Evolutionary conservation across 1,139 yeast species (phyloP).

Genomic region (Keqinozyma sinolaborantium): DNA sequence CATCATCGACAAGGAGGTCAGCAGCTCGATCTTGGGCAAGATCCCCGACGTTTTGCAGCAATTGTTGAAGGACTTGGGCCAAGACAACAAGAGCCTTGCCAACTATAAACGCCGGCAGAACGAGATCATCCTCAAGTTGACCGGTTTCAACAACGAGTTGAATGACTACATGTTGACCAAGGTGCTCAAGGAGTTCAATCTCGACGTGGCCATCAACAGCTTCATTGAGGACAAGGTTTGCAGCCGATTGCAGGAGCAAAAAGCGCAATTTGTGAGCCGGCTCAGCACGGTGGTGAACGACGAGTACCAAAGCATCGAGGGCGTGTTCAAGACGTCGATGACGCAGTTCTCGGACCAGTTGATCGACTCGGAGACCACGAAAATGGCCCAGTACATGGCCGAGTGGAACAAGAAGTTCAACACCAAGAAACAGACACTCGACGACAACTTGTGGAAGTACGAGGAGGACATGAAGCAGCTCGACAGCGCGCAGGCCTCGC

Average conservation of each 20-base stretch:
- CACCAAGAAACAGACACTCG: slow-evolving; percentile 3
- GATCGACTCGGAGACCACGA: slow-evolving; percentile 7
- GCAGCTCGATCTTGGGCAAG: slow-evolving; percentile 2
- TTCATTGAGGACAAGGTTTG: slow-evolving; percentile 7
- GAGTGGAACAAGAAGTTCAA: slow-evolving; percentile 9
- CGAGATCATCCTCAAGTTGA: slow-evolving; percentile 9
- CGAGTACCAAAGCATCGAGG: slow-evolving; percentile 7
- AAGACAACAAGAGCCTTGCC: slow-evolving; percentile 9
- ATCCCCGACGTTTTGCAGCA: slow-evolving; percentile 10
- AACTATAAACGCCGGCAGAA: slow-evolving; percentile 9
- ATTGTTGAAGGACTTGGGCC: slow-evolving; percentile 8
- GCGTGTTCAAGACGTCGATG: slow-evolving; percentile 10
- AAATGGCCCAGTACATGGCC: slow-evolving; percentile 7
- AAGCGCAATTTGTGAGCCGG: slow-evolving; percentile 4
- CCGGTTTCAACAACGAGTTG: slow-evolving; percentile 12
- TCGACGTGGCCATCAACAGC: slow-evolving; percentile 6
- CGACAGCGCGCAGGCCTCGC: slow-evolving; percentile 4
- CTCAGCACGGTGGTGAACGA: slow-evolving; percentile 3
- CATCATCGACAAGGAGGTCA: background rate
- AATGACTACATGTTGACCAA: slow-evolving; percentile 12
- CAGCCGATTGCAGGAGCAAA: slow-evolving; percentile 6
- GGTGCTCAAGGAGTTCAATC: slow-evolving; percentile 9
- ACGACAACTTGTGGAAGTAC: slow-evolving; percentile 4
- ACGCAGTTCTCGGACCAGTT: slow-evolving; percentile 8
- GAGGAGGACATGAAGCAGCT: slow-evolving; percentile 3